These are phyloP conservation scores for Paramecium octaurelia DNA, from an alignment of 73 alveolate species.

Conservation along the genomic window DNA sequence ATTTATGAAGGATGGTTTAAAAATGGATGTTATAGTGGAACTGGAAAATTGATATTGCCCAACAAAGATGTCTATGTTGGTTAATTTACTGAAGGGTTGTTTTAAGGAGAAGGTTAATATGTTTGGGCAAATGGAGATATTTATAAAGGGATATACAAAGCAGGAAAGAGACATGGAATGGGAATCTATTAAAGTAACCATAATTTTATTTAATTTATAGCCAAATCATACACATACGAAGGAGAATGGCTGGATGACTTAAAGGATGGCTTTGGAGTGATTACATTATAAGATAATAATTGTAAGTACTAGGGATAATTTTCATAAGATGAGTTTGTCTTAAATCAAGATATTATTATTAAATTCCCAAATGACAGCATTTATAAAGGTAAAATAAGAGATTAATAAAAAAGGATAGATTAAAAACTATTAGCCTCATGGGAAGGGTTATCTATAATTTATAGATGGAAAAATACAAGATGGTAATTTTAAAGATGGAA, in stretches of 20 bases:
- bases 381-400: background rate
- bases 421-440: slow-evolving; percentile 42
- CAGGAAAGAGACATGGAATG: slow-evolving; percentile 50
- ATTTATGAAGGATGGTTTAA: slow-evolving; percentile 62
- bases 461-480: slow-evolving; percentile 35
- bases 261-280: slow-evolving; percentile 51
- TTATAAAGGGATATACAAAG: slow-evolving; percentile 48
- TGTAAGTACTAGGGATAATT: slow-evolving; percentile 41
- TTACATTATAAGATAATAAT: background rate
- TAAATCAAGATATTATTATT: background rate
- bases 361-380: slow-evolving; percentile 49
- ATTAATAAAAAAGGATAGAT: slow-evolving; percentile 31
- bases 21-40: slow-evolving; percentile 32
- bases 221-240: slow-evolving; percentile 11
- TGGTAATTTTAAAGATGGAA: slow-evolving; percentile 44
- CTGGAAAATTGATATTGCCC: slow-evolving; percentile 47
- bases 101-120: slow-evolving; percentile 53
- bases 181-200: slow-evolving; percentile 49
- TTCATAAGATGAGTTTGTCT: background rate
- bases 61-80: slow-evolving; percentile 51
- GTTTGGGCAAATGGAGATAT: slow-evolving; percentile 60
- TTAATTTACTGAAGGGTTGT: slow-evolving; percentile 1
- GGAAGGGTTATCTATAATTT: slow-evolving; percentile 45
- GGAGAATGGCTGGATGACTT: slow-evolving; percentile 51
- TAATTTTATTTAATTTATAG: background rate